Percentiles rank a stretch among this genome's conserved stretches.
These are phyloP conservation scores for Sporisorium scitamineum DNA, from an alignment of 1,284 basidiomycete species.

Conservation along the genomic window DNA sequence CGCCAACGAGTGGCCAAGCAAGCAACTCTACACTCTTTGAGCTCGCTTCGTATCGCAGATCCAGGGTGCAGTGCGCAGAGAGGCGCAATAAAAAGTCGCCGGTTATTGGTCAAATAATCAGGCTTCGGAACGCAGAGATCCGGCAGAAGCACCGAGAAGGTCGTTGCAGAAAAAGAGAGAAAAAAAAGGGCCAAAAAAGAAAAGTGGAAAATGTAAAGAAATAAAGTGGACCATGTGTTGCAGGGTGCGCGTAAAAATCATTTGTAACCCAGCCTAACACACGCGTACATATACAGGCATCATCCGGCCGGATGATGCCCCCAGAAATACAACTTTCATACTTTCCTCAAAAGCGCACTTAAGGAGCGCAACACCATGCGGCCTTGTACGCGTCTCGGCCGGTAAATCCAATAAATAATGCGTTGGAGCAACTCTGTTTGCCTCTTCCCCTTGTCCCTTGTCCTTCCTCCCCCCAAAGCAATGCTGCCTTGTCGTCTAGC, in stretches of 20 bases:
- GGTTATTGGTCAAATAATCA: slow-evolving; percentile 11
- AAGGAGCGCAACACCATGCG: no score
- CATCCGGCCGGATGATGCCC: no score
- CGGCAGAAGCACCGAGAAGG: slow-evolving; percentile 35
- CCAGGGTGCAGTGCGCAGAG: background rate
- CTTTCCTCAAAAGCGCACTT: no score
- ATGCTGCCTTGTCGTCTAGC: slow-evolving; percentile 46
- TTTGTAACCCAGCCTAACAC: no score
- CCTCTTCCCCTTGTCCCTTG: background rate
- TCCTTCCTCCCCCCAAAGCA: slow-evolving; percentile 16
- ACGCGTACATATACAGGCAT: no score
- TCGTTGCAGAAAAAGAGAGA: slow-evolving; percentile 15
- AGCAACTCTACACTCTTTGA: background rate
- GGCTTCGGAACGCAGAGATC: slow-evolving; percentile 28
- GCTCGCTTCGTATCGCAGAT: background rate
- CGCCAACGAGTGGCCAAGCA: background rate
- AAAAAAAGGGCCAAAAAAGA: background rate
- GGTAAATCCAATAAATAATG: background rate
- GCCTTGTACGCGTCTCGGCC: background rate
- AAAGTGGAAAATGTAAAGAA: background rate
- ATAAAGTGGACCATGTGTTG: background rate
- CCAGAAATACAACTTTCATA: no score
- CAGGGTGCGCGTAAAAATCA: no score
- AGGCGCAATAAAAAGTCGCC: slow-evolving; percentile 5
- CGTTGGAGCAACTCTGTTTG: slow-evolving; percentile 1